Percentiles rank a stretch among this genome's conserved stretches.
These are phyloP conservation scores for Alternaria solani DNA, from an alignment of 2,329 filamentous ascomycete species.

Conservation along the genomic window DNA sequence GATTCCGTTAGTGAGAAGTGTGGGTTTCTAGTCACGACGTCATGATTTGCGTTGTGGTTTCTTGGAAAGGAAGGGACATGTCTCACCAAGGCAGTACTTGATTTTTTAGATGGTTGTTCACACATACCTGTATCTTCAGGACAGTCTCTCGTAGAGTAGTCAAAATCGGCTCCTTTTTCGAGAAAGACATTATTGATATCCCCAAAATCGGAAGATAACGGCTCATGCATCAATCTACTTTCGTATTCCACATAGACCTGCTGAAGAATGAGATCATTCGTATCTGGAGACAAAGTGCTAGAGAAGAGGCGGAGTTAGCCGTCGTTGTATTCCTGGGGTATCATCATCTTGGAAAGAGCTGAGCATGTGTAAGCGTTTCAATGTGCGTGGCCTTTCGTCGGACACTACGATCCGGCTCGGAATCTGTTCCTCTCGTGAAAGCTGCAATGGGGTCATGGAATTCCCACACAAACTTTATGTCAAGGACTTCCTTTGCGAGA, in stretches of 20 bases:
- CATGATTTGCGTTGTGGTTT: background rate
- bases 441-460: background rate
- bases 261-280: background rate
- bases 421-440: background rate
- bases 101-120: background rate
- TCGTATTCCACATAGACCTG: background rate
- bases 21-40: background rate
- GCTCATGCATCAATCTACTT: background rate
- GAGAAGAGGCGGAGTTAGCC: background rate
- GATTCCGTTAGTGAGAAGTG: background rate
- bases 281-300: background rate
- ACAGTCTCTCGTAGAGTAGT: background rate
- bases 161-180: background rate
- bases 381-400: background rate
- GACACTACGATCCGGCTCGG: background rate
- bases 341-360: background rate
- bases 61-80: background rate
- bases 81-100: too few relatives aligned
- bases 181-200: background rate
- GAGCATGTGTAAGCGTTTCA: background rate
- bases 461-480: background rate
- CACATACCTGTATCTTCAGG: too few relatives aligned
- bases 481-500: background rate
- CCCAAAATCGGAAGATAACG: background rate
- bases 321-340: background rate